Evolutionary conservation across 257 asterid species (phyloP), one percentile per base, ranked within the genome.

Genomic region (Lithospermum erythrorhizon): DNA sequence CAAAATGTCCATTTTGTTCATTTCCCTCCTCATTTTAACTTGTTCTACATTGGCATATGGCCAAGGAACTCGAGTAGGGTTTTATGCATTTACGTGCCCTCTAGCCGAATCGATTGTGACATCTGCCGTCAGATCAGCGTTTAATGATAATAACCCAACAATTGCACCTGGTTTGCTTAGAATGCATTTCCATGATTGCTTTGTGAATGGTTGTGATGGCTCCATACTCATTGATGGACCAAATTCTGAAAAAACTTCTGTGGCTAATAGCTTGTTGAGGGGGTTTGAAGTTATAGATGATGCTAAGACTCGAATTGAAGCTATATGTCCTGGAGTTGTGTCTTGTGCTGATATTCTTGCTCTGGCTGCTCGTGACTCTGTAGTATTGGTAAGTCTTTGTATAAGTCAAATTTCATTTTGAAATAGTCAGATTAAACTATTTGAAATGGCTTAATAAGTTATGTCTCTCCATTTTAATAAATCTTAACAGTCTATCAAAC

Each of bases 291-390:
- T 83, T 18, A 79, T 90, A 7, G 87, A 85, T 2, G 90, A 80
- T 22, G 96, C 95, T 21, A 90, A 90, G 72, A 51, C 20, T 10
- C 94, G 85, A 71, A 66, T 87, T 6, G 97, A 89, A 72, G 54
- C 66, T 0, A 64, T 48, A 0, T 89, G 97, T 74, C 95, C 97
- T 0, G 78, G 79, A 4, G 72, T 82, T 3, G 95, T 87, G 22
- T 89, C 97, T 0, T 89, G 97, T 19, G 95, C 97, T 16, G 97
- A 89, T 65, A 87, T 89, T 57, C 80, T 89, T n/a, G 94, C 97
- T 5, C 77, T 89, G n/a, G 94, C 95, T 23, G 93, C 94, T 0
- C 93, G 97, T 17, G 97, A 89, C 20, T 69, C 97, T 0, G 96
- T 87, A 6, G 81, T 68, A 6, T 37, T 70, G 60, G 97, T 89